Percentiles rank a stretch among this genome's conserved stretches.
phyloP scores from a whole-genome alignment of 1,284 basidiomycete genomes.

The Ustilago bromivora region DNA sequence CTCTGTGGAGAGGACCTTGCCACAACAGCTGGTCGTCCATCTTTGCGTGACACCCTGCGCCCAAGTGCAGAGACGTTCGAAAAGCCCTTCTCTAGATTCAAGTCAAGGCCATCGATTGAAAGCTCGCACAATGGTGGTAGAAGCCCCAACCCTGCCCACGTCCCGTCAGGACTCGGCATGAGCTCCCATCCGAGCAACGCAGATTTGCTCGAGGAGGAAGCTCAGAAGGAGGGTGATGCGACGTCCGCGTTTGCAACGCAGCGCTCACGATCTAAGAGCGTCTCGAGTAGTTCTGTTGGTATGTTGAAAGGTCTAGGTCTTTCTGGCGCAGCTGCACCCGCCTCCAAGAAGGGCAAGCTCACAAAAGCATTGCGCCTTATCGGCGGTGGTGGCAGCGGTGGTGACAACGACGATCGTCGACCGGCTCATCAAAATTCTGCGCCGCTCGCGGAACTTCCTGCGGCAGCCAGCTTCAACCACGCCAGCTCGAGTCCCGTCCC shows the following conservation, averaged over 20 bases:
- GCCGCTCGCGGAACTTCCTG: conserved; percentile 24
- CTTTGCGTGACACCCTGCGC: conserved; percentile 38
- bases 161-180: conserved; percentile 14
- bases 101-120: conserved; percentile 43
- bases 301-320: conserved; percentile 63
- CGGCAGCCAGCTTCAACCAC: conserved; percentile 8
- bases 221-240: conserved; percentile 31
- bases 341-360: conserved; percentile 58
- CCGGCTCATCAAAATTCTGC: conserved; percentile 6
- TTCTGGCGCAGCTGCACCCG: conserved; percentile 47
- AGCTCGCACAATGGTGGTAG: conserved; percentile 8
- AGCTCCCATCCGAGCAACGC: conserved; percentile 10
- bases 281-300: conserved; percentile 56
- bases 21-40: conserved; percentile 25
- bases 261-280: conserved; percentile 58
- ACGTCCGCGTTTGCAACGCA: conserved; percentile 37
- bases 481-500: conserved; percentile 4
- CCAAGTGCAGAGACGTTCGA: conserved; percentile 40
- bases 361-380: conserved; percentile 57
- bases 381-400: conserved; percentile 20
- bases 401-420: conserved; percentile 14
- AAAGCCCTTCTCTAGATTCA: conserved; percentile 44
- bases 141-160: conserved; percentile 27
- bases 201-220: conserved; percentile 37
- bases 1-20: conserved; percentile 48